Evolutionary conservation across 1,139 yeast species (phyloP).

Genomic region (Nakaseomyces sp.): DNA sequence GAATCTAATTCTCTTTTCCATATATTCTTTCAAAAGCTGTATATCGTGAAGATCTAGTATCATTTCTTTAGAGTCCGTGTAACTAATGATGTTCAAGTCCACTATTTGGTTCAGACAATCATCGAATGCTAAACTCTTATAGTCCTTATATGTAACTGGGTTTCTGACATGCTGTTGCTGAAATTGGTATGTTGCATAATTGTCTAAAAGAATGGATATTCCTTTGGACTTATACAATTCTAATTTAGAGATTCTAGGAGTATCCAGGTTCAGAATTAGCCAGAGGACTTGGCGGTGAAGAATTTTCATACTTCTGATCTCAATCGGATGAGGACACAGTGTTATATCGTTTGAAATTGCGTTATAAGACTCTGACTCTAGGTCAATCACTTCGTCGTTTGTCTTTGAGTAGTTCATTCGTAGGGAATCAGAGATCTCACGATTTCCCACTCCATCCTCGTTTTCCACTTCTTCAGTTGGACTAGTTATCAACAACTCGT

Average conservation of each 20-base stretch:
- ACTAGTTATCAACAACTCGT: constrained; percentile 18
- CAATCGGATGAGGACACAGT: not conserved
- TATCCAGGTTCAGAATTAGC: not conserved
- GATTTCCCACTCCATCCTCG: no score
- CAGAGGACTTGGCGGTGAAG: not conserved
- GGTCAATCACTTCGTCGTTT: not conserved
- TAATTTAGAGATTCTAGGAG: not conserved
- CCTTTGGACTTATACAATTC: not conserved
- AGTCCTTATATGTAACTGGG: not conserved
- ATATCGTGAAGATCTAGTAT: not conserved
- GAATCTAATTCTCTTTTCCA: not conserved
- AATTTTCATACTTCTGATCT: constrained; percentile 6
- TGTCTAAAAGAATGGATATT: not conserved
- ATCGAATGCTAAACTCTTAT: not conserved
- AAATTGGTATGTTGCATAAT: constrained; percentile 3
- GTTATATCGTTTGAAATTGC: not conserved
- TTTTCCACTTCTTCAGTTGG: no score
- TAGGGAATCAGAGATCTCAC: not conserved
- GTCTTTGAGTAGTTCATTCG: not conserved
- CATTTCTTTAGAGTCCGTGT: not conserved
- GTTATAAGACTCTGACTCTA: not conserved
- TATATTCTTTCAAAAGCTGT: not conserved
- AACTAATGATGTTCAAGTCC: not conserved
- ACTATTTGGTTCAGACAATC: not conserved
- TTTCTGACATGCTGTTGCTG: constrained; percentile 5